Evolutionary conservation across 768 basidiomycete genomes (phyloP).

Genomic region (Trametes maxima): DNA sequence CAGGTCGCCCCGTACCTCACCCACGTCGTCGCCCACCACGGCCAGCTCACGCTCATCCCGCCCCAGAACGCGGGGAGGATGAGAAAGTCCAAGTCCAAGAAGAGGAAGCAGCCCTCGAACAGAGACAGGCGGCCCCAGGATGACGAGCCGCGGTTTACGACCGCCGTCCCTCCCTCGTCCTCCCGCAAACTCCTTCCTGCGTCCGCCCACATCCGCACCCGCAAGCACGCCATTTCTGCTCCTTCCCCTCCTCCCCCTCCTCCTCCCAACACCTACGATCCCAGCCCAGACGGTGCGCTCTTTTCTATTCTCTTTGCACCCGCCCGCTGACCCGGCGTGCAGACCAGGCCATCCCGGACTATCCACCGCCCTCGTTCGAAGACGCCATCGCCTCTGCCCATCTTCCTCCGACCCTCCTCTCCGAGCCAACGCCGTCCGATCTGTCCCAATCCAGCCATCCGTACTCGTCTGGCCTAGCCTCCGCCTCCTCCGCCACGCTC

Average conservation of each 20-base stretch:
- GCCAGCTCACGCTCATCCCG: conserved; percentile 50
- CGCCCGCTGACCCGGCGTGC: background rate
- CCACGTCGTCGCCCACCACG: conserved; percentile 56
- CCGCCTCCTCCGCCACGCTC: conserved; percentile 13
- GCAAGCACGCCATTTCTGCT: conserved; percentile 23
- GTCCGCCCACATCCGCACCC: conserved; percentile 17
- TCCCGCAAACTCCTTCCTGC: conserved; percentile 24
- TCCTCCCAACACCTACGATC: conserved; percentile 4
- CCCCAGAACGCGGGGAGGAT: conserved; percentile 54
- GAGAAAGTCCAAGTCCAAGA: conserved; percentile 46
- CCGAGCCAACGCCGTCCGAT: background rate
- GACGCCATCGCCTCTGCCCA: conserved; percentile 50
- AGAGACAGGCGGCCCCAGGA: conserved; percentile 38
- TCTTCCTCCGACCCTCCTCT: conserved; percentile 4
- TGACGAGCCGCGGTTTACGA: conserved; percentile 34
- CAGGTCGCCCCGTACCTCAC: conserved; percentile 56
- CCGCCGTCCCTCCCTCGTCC: conserved; percentile 23
- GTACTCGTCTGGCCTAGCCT: conserved; percentile 6
- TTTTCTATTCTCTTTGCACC: background rate
- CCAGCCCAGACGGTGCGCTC: conserved; percentile 20
- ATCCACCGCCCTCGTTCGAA: conserved; percentile 76
- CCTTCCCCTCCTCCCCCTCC: conserved; percentile 8
- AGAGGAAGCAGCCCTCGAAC: conserved; percentile 27
- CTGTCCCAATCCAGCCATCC: background rate
- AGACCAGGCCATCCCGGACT: conserved; percentile 49